Conservation (phyloP, 495 filamentous ascomycete species). For the Clohesyomyces aquaticus region DNA sequence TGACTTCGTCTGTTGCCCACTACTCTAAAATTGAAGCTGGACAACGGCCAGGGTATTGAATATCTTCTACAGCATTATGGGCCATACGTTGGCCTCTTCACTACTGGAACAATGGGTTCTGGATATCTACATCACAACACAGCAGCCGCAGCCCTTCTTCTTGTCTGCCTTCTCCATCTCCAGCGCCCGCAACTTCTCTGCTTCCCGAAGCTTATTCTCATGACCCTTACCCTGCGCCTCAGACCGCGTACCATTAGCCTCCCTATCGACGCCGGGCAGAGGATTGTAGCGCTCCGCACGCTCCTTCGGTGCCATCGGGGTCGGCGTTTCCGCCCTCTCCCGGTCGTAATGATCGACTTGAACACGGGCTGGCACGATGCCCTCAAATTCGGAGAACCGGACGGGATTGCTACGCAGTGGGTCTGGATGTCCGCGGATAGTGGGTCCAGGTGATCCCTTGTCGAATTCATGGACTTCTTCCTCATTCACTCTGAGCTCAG, state of each 20-base stretch:
- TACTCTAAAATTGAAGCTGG: too few species aligned
- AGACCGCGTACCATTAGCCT: not conserved
- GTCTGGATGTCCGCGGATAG: not conserved
- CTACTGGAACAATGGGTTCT: too few species aligned
- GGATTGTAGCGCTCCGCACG: not conserved
- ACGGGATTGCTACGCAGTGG: not conserved
- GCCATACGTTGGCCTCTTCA: too few species aligned
- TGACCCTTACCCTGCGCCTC: not conserved
- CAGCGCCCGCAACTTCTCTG: not conserved
- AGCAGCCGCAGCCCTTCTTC: not conserved
- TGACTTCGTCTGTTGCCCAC: too few species aligned
- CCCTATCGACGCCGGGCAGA: not conserved
- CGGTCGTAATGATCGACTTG: not conserved
- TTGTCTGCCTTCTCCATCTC: not conserved
- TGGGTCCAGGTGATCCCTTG: too few species aligned
- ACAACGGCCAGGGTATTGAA: too few species aligned
- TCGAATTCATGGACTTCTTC: too few species aligned
- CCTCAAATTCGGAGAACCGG: not conserved
- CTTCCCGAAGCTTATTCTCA: not conserved
- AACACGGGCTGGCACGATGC: not conserved
- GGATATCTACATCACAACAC: not conserved
- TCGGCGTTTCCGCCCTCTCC: not conserved
- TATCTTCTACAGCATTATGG: too few species aligned
- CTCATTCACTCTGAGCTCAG: too few species aligned
- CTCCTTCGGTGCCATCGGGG: not conserved